Evolutionary conservation across 345 rosid genomes (phyloP).

Genomic region (Eucalyptus tenuipes): DNA sequence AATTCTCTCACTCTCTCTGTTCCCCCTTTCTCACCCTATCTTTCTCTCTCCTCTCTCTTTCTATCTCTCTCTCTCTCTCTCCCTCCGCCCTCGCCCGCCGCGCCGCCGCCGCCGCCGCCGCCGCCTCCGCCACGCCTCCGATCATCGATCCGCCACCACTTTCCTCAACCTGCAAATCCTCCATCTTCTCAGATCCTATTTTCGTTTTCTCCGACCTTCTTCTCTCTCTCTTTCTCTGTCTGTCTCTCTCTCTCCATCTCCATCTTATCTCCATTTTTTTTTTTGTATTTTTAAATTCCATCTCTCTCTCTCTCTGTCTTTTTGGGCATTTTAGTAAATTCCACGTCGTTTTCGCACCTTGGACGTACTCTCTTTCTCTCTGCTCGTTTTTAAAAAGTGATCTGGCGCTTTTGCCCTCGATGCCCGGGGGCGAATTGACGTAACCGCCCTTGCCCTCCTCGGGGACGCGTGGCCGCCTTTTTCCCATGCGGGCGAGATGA

Average conservation of each 20-base stretch:
- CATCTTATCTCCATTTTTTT: background rate
- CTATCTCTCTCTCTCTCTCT: background rate
- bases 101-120: background rate
- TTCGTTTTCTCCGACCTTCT: background rate
- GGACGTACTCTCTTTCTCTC: background rate
- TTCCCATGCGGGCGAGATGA: conserved; percentile 79
- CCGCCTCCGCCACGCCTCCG: background rate
- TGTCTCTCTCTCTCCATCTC: background rate
- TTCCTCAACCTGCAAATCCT: background rate
- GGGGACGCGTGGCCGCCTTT: conserved; percentile 58
- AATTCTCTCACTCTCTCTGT: background rate
- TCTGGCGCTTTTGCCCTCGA: background rate
- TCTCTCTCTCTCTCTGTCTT: background rate
- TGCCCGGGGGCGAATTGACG: background rate
- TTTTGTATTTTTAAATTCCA: background rate
- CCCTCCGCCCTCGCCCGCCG: background rate
- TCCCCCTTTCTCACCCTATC: background rate
- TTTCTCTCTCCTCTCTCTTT: background rate
- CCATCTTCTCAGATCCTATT: background rate
- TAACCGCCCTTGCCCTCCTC: background rate
- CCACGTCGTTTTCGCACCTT: background rate
- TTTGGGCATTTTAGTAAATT: background rate
- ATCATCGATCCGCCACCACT: background rate
- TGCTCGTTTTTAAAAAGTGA: background rate
- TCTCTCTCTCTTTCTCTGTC: too few species aligned